phyloP scores from a whole-genome alignment of 495 filamentous ascomycete genomes.

The Penicillium argentinense region DNA sequence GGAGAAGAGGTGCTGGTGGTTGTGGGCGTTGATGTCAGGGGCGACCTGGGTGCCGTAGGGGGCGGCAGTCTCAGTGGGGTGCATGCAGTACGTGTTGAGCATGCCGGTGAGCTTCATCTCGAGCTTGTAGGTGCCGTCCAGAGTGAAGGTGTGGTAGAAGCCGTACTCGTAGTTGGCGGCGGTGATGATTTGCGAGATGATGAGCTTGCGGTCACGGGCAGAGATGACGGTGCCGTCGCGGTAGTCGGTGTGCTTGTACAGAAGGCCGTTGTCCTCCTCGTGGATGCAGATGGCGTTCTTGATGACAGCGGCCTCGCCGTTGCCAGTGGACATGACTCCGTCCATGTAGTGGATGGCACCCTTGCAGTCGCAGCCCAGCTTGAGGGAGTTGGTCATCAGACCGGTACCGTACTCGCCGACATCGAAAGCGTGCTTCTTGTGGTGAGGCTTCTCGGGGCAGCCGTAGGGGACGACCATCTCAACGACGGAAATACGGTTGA shows the following conservation, averaged over 20 bases:
- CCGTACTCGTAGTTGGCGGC: slow-evolving; percentile 98
- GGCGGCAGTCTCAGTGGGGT: slow-evolving; percentile 43
- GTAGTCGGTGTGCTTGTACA: slow-evolving; percentile 97
- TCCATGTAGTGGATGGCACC: slow-evolving; percentile 90
- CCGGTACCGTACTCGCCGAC: slow-evolving; percentile 92
- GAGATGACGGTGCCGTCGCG: slow-evolving; percentile 85
- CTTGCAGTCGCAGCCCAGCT: slow-evolving; percentile 92
- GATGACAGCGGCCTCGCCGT: slow-evolving; percentile 74
- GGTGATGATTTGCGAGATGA: slow-evolving; percentile 93
- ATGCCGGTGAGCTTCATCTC: slow-evolving; percentile 97
- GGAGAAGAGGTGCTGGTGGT: slow-evolving; percentile 56
- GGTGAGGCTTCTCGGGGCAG: slow-evolving; percentile 89
- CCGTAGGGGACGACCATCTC: slow-evolving; percentile 98
- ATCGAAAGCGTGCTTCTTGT: slow-evolving; percentile 93
- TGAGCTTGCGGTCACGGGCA: slow-evolving; percentile 81
- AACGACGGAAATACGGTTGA: slow-evolving; percentile 89
- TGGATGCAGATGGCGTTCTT: slow-evolving; percentile 98
- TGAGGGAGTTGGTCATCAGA: slow-evolving; percentile 92
- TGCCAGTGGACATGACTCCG: slow-evolving; percentile 79
- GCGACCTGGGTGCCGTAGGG: slow-evolving; percentile 50
- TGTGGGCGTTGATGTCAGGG: slow-evolving; percentile 46
- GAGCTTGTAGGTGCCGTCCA: slow-evolving; percentile 89
- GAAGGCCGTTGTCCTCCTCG: slow-evolving; percentile 90
- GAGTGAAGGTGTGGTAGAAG: slow-evolving; percentile 90
- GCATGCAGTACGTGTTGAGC: slow-evolving; percentile 62